phyloP scores from a whole-genome alignment of 768 basidiomycete genomes.

The Candolleomyces aberdarensis region DNA sequence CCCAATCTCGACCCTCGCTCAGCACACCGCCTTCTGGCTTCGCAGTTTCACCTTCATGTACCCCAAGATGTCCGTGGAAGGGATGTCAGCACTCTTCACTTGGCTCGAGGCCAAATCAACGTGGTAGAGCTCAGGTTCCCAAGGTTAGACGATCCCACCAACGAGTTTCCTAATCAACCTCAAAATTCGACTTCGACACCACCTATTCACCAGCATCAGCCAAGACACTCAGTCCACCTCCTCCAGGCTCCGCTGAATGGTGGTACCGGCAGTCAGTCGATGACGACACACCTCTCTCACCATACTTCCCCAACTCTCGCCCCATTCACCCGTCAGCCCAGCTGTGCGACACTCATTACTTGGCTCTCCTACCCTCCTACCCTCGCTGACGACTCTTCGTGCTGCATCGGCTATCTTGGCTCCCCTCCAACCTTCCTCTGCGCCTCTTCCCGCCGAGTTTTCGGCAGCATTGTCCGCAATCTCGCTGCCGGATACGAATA shows the following conservation, averaged over 20 bases:
- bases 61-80: constrained; percentile 25
- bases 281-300: constrained; percentile 3
- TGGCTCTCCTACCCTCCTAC: constrained; percentile 35
- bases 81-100: constrained; percentile 31
- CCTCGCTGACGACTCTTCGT: constrained; percentile 34
- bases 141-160: constrained; percentile 27
- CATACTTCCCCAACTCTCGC: constrained; percentile 12
- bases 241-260: background rate
- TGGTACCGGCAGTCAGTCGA: background rate
- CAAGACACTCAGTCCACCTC: background rate
- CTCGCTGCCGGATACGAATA: background rate
- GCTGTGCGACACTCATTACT: constrained; percentile 16
- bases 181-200: background rate
- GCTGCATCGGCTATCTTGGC: constrained; percentile 33
- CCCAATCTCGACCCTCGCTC: constrained; percentile 42
- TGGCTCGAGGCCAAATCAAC: constrained; percentile 44
- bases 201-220: background rate
- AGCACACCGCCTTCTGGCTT: constrained; percentile 42
- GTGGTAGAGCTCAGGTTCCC: constrained; percentile 38
- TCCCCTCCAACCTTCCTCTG: constrained; percentile 16
- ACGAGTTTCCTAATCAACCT: constrained; percentile 5
- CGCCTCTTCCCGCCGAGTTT: background rate
- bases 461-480: constrained; percentile 5
- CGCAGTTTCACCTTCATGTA: constrained; percentile 36
- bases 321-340: constrained; percentile 6